Base-by-base conservation (phyloP, 164 flowering plant genomes). In the Macadamia integrifolia region DNA sequence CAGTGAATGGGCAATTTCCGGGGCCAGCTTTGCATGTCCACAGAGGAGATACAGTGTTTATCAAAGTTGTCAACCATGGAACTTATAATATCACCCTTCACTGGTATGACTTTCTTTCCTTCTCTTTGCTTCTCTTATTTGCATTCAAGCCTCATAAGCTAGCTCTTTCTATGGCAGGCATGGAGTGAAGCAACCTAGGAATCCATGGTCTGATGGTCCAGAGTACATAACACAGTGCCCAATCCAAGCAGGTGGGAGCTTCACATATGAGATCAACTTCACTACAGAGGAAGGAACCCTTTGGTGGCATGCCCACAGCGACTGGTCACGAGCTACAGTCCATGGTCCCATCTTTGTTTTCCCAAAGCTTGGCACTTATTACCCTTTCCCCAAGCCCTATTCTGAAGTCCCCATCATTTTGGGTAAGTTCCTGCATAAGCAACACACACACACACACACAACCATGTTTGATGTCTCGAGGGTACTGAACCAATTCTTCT, bases 21-120 rank as follows among this genome's bases (percentile, higher is more conserved):
- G 62, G 62, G 62, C 62, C 62, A 60, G 35, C 32, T 5, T 35
- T 60, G 32, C 40, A 29, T 60, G 62, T 30, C 14, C 32, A 30
- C 62, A 30, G 35, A 29, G 62, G 62, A 30, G 62, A 60, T 30
- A 60, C 42, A 6, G 17, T 60, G 9, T 13, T 60, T 8, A 29
- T 60, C 8, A 18, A 60, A 29, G 62, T 60, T 18, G 9, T 18
- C 35, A 60, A 60, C 11, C 32, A 60, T 28, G 62, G 40, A 60
- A 60, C 12, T 18, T 13, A 60, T 15, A 60, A 60, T 29, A 60
- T 29, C 14, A 60, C 62, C 13, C 9, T 60, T 4, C 53, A 49
- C 53, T 49, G 15, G 53, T 3, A 35, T 35, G 5, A 35, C 40
- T 35, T 5, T 35, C 40, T 35, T 35, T 35, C 3, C 40, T 35